Evolutionary conservation across 1,284 basidiomycete genomes (phyloP).

Genomic region (Ganoderma sp.): DNA sequence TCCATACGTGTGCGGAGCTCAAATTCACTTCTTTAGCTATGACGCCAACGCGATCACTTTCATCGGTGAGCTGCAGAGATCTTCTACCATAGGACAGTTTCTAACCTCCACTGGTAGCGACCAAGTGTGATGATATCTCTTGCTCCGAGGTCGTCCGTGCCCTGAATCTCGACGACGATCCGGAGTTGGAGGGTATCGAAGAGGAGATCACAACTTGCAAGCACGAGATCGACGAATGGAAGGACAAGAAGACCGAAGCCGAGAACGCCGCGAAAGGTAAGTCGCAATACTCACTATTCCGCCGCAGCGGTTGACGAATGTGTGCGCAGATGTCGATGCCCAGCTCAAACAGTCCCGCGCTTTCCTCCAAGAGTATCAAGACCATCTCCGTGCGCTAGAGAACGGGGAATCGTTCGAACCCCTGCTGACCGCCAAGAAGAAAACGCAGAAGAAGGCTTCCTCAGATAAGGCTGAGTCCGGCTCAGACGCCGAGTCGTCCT

Average conservation of each 20-base stretch:
- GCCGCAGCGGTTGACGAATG: not conserved
- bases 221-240: conserved; percentile 47
- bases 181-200: conserved; percentile 57
- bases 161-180: conserved; percentile 56
- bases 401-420: conserved; percentile 52
- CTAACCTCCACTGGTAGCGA: conserved; percentile 45
- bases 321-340: conserved; percentile 44
- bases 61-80: conserved; percentile 47
- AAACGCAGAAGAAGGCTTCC: conserved; percentile 22
- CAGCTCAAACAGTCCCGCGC: conserved; percentile 50
- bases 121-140: conserved; percentile 69
- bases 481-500: conserved; percentile 14
- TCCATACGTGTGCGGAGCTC: conserved; percentile 13
- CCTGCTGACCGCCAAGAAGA: conserved; percentile 45
- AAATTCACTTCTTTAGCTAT: conserved; percentile 45
- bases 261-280: conserved; percentile 52
- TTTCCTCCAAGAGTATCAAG: conserved; percentile 49
- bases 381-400: conserved; percentile 54
- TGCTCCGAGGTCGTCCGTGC: conserved; percentile 61
- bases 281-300: conserved; percentile 1
- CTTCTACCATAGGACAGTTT: not conserved
- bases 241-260: conserved; percentile 48
- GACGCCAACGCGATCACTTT: conserved; percentile 64
- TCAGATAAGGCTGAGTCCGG: conserved; percentile 16
- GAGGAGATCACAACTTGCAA: conserved; percentile 48